Evolutionary conservation across 2,329 filamentous ascomycete species (phyloP), one percentile per base, ranked within the genome.

Genomic region (Diaporthe caulivora): DNA sequence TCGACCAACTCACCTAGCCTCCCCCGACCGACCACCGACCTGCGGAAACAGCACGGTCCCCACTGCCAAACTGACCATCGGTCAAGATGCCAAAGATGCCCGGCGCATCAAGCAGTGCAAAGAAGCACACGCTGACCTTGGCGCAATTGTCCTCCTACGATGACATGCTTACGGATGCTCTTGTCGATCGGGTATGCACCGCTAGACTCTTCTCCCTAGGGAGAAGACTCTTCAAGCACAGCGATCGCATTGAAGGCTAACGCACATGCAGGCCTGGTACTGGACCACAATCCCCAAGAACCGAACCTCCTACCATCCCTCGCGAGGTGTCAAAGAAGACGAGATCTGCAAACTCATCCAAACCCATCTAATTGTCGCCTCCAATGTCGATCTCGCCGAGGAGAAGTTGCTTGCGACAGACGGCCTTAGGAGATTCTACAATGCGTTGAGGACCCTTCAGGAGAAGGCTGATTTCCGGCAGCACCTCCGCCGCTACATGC

Each of bases 231-330:
- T 62, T 40, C 75, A 58, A 58, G 62, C 21, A 21, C 31, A 26
- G 9, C 24, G 31, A 7, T 58, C 64, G 65, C 68, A 68, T 70
- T 71, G 70, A 51, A 51, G 69, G 75, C 77, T 81, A 74, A 80
- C 75, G 47, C 31, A 51, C 53, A 26, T 44, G 15, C 72, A 98
- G 96, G 93, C 95, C 13, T 98, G 94, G 83, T 99, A 97, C 86
- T 98, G 97, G 96, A 96, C 96, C 8, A 94, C 91, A 5, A 98
- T 98, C 74, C 95, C 96, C 76, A 99, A 99, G 84, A 98, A 98
- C 80, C 92, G 94, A 75, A 92, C 91, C 72, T 94, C 94, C 71
- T 98, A 97, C 82, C 93, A 94, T 78, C 89, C 95, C 0, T 95
- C 93, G 9, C 92, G 97, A 76, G 94, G 94, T 53, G 87, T 98